Conservation (phyloP, 148 eudicot genomes). For the Fagopyrum homotropicum region DNA sequence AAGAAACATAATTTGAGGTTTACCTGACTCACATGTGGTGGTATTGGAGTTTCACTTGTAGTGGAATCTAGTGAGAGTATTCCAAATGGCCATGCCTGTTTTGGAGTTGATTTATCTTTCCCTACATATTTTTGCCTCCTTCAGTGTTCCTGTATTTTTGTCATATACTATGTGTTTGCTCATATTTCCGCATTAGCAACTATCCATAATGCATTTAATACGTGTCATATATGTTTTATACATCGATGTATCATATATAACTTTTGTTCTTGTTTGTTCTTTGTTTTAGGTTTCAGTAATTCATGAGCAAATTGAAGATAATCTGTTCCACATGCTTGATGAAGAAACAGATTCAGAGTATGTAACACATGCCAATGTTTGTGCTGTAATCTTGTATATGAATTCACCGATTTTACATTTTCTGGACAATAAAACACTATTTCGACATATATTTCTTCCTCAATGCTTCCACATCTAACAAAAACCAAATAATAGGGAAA, state of each 20-base stretch:
- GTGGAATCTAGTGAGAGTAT: not conserved
- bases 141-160: not conserved
- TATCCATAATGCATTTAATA: not conserved
- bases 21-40: not conserved
- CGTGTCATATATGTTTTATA: not conserved
- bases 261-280: slow-evolving; percentile 16
- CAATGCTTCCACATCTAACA: not conserved
- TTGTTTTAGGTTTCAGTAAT: slow-evolving; percentile 65
- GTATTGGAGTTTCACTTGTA: not conserved
- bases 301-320: slow-evolving; percentile 79
- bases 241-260: not conserved
- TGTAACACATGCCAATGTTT: slow-evolving; percentile 23
- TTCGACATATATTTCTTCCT: not conserved
- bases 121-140: not conserved
- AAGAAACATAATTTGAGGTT: not conserved
- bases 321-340: slow-evolving; percentile 89
- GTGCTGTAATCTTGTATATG: not conserved
- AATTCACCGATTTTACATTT: not conserved
- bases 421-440: not conserved
- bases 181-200: not conserved
- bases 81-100: not conserved
- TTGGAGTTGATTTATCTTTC: not conserved
- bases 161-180: not conserved
- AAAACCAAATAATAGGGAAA: not conserved
- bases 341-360: slow-evolving; percentile 96